Conservation (phyloP, 1,284 basidiomycete genomes). For the Fomitiporia mediterranea region DNA sequence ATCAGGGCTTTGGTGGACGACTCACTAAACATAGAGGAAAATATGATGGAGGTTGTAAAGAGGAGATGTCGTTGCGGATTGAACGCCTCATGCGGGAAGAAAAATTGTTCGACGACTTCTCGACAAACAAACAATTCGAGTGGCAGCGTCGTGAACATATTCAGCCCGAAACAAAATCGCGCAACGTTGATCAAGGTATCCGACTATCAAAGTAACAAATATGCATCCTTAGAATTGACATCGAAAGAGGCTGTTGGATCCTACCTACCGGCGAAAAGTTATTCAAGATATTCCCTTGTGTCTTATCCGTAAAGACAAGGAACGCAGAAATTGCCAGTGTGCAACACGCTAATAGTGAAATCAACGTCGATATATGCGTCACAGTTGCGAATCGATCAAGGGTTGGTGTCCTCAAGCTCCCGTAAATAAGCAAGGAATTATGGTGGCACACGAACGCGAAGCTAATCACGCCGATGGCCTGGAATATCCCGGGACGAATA, state of each 20-base stretch:
- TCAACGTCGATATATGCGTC: slow-evolving; percentile 84
- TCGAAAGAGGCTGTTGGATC: too few species aligned
- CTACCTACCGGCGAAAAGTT: slow-evolving; percentile 72
- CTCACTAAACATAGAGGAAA: slow-evolving; percentile 79
- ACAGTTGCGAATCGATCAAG: slow-evolving; percentile 92
- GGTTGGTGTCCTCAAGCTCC: slow-evolving; percentile 88
- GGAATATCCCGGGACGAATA: slow-evolving; percentile 75
- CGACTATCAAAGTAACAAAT: too few species aligned
- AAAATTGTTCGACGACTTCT: slow-evolving; percentile 92
- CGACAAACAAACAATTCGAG: slow-evolving; percentile 92
- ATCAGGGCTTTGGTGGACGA: slow-evolving; percentile 16
- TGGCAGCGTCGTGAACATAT: slow-evolving; percentile 97
- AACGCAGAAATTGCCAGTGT: slow-evolving; percentile 90
- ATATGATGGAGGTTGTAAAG: slow-evolving; percentile 85
- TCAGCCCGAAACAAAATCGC: slow-evolving; percentile 91
- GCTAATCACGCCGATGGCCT: slow-evolving; percentile 92
- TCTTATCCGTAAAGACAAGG: slow-evolving; percentile 91
- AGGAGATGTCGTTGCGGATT: slow-evolving; percentile 82
- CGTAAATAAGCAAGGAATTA: slow-evolving; percentile 93
- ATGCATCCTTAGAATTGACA: too few species aligned
- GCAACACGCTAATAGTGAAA: slow-evolving; percentile 79
- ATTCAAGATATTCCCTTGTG: slow-evolving; percentile 91
- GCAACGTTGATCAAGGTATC: slow-evolving; percentile 91
- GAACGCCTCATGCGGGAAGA: slow-evolving; percentile 83
- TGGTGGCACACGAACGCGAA: slow-evolving; percentile 95